Percentiles rank a stretch among this genome's conserved stretches.
Evolutionary conservation across 1,284 basidiomycete genomes (phyloP).

Genomic region (Cystobasidium pallidum): DNA sequence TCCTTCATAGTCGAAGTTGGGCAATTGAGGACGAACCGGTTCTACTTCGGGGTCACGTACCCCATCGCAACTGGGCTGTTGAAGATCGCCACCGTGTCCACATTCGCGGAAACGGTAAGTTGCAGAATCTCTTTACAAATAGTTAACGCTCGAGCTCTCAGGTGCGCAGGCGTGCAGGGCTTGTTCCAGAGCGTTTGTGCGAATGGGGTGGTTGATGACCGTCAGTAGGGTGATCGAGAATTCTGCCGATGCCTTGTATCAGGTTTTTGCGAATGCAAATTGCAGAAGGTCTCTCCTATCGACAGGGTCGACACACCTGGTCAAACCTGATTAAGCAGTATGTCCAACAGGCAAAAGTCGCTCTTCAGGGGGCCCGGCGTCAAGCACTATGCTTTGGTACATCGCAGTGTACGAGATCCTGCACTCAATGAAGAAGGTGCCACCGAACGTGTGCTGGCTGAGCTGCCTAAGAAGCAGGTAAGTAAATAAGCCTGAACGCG

Average conservation of each 20-base stretch:
- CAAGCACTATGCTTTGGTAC: conserved; percentile 94
- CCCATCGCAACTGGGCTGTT: no score
- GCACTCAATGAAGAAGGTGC: conserved; percentile 92
- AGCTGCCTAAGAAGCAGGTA: conserved; percentile 65
- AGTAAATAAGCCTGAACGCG: conserved; percentile 38
- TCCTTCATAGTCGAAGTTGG: conserved; percentile 6
- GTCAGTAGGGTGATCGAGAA: conserved; percentile 20
- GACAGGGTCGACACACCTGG: neutral
- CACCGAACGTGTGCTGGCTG: conserved; percentile 82
- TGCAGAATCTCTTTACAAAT: no score
- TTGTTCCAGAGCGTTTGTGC: no score
- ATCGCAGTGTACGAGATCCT: conserved; percentile 93
- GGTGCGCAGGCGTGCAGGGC: no score
- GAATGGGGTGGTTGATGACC: no score
- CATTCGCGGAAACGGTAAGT: no score
- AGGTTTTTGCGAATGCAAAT: neutral
- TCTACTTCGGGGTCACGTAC: neutral
- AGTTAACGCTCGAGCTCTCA: no score
- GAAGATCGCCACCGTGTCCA: no score
- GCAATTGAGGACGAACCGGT: conserved; percentile 15
- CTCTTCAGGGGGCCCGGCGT: conserved; percentile 86
- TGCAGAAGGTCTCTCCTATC: no score
- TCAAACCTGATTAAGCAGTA: neutral
- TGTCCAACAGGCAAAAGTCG: conserved; percentile 60
- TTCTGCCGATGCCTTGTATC: neutral